phyloP scores from a whole-genome alignment of 768 basidiomycete species.

The Thelephora ganbajun region DNA sequence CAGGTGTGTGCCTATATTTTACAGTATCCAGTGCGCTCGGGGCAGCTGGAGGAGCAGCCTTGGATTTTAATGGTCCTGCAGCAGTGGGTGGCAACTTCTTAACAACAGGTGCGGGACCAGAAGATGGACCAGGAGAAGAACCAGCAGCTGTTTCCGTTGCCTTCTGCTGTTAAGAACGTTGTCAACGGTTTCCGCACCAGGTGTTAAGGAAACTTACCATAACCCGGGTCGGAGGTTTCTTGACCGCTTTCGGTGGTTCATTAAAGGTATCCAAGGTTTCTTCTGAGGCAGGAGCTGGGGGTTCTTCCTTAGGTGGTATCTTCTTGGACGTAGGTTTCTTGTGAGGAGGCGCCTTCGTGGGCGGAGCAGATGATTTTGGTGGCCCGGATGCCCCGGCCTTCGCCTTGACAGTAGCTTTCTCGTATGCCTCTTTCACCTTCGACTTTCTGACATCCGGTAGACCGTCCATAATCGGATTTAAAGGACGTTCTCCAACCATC shows the following conservation, averaged over 20 bases:
- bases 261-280: constrained; percentile 17
- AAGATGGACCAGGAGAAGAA: constrained; percentile 11
- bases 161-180: constrained; percentile 19
- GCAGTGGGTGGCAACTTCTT: constrained; percentile 33
- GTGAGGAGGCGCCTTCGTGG: constrained; percentile 21
- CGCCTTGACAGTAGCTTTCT: constrained; percentile 84
- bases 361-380: constrained; percentile 21
- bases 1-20: constrained; percentile 83
- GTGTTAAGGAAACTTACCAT: constrained; percentile 18
- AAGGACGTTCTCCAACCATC: constrained; percentile 87
- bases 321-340: constrained; percentile 25
- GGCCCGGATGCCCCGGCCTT: constrained; percentile 49
- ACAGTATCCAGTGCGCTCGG: constrained; percentile 61
- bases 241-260: constrained; percentile 26
- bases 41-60: constrained; percentile 32
- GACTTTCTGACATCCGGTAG: constrained; percentile 77
- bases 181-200: not conserved
- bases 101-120: constrained; percentile 16
- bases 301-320: constrained; percentile 12
- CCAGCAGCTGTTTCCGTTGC: constrained; percentile 15
- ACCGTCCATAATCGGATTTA: constrained; percentile 76
- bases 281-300: constrained; percentile 14
- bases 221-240: constrained; percentile 38
- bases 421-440: constrained; percentile 90
- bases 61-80: constrained; percentile 27